phyloP scores from a whole-genome alignment of 768 basidiomycete genomes.

The Boletus eberwhitei region DNA sequence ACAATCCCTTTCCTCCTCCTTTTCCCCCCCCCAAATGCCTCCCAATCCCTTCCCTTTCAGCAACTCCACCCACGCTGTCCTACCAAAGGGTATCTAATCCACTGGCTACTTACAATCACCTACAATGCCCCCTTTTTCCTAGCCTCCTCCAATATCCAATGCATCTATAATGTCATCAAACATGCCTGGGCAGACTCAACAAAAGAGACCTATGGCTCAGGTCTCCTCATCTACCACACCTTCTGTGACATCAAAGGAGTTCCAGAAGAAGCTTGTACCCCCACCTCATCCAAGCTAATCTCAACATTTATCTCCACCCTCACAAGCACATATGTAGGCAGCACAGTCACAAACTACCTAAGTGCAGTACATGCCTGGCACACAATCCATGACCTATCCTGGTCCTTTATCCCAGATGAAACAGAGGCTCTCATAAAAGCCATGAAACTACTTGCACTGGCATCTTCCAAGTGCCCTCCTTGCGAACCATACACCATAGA shows the following conservation, averaged over 20 bases:
- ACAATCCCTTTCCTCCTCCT: too few species aligned
- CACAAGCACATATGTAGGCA: background rate
- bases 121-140: background rate
- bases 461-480: too few species aligned
- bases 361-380: conserved; percentile 24
- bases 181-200: background rate
- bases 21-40: too few species aligned
- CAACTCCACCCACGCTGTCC: too few species aligned
- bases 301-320: conserved; percentile 10
- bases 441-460: too few species aligned
- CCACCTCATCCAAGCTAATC: conserved; percentile 2
- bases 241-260: background rate
- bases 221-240: background rate
- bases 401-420: conserved; percentile 12
- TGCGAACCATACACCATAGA: too few species aligned
- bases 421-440: conserved; percentile 15
- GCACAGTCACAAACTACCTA: conserved; percentile 15
- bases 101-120: too few species aligned
- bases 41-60: too few species aligned
- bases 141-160: background rate
- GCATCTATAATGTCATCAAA: background rate
- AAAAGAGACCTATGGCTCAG: background rate
- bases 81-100: too few species aligned
- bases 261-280: fast-evolving
- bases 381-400: conserved; percentile 20